Evolutionary conservation across 225 moss, liverwort and hornwort genomes (phyloP), one percentile per base, ranked within the genome.

Genomic region (Asterella californica): DNA sequence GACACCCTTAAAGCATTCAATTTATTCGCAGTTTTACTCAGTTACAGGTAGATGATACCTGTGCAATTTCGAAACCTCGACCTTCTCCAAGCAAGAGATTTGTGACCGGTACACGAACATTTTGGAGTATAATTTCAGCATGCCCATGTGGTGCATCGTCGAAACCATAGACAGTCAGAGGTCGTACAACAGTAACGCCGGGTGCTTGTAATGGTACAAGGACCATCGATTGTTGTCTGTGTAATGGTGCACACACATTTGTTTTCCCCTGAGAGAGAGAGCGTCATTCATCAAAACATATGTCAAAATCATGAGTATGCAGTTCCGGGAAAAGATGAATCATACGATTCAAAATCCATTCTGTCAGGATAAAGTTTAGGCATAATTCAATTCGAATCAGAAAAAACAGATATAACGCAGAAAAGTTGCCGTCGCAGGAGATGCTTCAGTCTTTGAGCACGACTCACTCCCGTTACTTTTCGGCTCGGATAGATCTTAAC

Each of bases 91-190:
- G 82, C 57, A 99, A 80, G 69, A 99, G 85, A 83, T 88, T 99
- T 30, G 89, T 70, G 25, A 90, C 80, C 32, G 99, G 99, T 80
- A 99, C 90, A 87, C 91, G 90, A 21, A 94, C 99, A 42, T 95
- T 93, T 79, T 90, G 85, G 76, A 99, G 88, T 65, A 75, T 79
- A 37, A 99, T 87, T 88, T 99, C 99, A 33, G 99, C 99, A 83
- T 99, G 99, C 50, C 99, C 99, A 86, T 99, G 99, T 9, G 99
- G 99, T 73, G 99, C 99, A 80, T 99, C 99, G 66, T 99, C 99
- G 46, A 90, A 99, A 70, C 99, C 99, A 47, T 88, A 99, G 33
- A 99, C 95, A 75, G 88, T 82, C 85, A 99, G 82, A 74, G 95
- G 95, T 61, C 99, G 84, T 18, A 93, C 85, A 70, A 99, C 78